Percentiles rank a stretch among this genome's conserved stretches.
Evolutionary conservation across 2,329 filamentous ascomycete species (phyloP).

Genomic region (Beauveria medogensis): DNA sequence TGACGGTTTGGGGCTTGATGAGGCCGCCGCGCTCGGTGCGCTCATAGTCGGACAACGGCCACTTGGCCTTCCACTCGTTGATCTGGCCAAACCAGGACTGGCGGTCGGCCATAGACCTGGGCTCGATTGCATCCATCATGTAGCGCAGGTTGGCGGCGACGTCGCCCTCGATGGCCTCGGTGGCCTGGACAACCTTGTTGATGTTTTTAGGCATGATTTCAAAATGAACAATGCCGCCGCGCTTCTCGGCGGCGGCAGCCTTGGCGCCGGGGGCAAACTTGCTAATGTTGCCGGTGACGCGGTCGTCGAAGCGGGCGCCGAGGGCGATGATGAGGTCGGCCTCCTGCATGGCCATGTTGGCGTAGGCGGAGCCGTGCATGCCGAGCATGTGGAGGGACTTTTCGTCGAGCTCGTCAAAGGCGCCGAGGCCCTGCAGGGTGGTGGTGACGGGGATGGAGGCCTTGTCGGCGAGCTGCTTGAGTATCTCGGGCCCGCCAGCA

Average conservation of each 20-base stretch:
- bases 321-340: conserved; percentile 93
- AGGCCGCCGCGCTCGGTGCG: conserved; percentile 64
- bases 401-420: conserved; percentile 84
- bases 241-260: conserved; percentile 71
- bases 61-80: conserved; percentile 80
- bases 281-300: conserved; percentile 71
- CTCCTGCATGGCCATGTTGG: conserved; percentile 97
- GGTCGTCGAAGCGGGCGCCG: conserved; percentile 91
- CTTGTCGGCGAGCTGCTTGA: conserved; percentile 86
- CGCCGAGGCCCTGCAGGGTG: conserved; percentile 87
- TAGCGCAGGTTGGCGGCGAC: conserved; percentile 69
- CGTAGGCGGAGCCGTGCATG: conserved; percentile 95
- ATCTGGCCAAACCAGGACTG: conserved; percentile 88
- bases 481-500: conserved; percentile 67
- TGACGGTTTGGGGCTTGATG: conserved; percentile 92
- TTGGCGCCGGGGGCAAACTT: conserved; percentile 89
- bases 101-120: conserved; percentile 55
- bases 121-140: conserved; percentile 64
- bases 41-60: conserved; percentile 78
- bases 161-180: conserved; percentile 90
- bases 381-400: conserved; percentile 97
- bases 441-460: conserved; percentile 89
- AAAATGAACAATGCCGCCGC: conserved; percentile 94
- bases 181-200: conserved; percentile 97
- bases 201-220: conserved; percentile 99